phyloP scores from a whole-genome alignment of 371 early-diverging fungal genomes.

The Rhizopus arrhizus region DNA sequence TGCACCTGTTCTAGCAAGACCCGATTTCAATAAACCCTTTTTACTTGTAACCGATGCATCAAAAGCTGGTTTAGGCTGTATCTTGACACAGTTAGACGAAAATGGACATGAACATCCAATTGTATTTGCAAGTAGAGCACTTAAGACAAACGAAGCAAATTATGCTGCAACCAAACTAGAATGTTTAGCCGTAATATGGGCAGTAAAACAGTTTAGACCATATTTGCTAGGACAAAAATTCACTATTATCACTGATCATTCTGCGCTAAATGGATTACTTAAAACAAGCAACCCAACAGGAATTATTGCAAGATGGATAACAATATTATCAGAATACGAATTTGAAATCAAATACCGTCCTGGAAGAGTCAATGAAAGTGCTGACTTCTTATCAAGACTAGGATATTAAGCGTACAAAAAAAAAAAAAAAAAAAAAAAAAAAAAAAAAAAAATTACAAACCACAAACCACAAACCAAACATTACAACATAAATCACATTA shows the following conservation, averaged over 20 bases:
- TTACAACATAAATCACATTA: too few relatives aligned
- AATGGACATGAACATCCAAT: too few relatives aligned
- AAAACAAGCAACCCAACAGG: background rate
- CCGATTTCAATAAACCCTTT: too few relatives aligned
- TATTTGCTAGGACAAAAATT: constrained; percentile 1
- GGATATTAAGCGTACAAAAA: background rate
- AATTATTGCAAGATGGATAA: background rate
- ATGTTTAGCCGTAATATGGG: constrained; percentile 6
- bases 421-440: too few relatives aligned
- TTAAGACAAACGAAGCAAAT: background rate
- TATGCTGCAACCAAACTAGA: constrained; percentile 5
- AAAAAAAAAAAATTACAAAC: too few relatives aligned
- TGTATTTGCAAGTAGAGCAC: too few relatives aligned
- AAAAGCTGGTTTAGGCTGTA: too few relatives aligned
- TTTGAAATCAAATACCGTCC: constrained; percentile 5
- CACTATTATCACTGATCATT: background rate
- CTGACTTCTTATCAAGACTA: constrained; percentile 2
- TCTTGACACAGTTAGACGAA: too few relatives aligned
- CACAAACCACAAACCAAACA: too few relatives aligned
- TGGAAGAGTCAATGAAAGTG: constrained; percentile 1
- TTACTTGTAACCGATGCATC: too few relatives aligned
- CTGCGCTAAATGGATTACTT: background rate
- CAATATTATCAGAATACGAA: background rate
- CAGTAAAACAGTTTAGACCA: background rate
- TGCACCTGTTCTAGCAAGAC: too few relatives aligned